These are phyloP conservation scores for Bisporella sp. DNA, from an alignment of 2,329 filamentous ascomycete species.

Conservation along the genomic window DNA sequence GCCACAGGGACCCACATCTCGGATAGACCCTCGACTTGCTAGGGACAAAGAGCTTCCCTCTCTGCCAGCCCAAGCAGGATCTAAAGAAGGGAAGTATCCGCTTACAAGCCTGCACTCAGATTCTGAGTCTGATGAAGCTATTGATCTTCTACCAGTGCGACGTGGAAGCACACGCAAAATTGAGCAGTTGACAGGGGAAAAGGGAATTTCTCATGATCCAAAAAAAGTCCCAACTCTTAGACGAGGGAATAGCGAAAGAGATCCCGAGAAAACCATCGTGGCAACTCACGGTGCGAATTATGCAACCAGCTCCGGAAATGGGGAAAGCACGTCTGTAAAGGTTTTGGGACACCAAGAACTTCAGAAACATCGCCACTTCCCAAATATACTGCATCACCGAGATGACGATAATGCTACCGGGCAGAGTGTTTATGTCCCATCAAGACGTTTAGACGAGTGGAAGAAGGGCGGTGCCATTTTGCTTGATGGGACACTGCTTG, in stretches of 20 bases:
- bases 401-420: slow-evolving; percentile 31
- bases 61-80: slow-evolving; percentile 4
- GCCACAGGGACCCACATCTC: slow-evolving; percentile 9
- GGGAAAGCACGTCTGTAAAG: neutral
- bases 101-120: slow-evolving; percentile 1
- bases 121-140: slow-evolving; percentile 12
- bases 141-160: slow-evolving; percentile 17
- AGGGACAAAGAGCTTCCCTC: slow-evolving; percentile 17
- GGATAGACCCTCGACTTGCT: slow-evolving; percentile 8
- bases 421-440: slow-evolving; percentile 50
- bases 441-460: slow-evolving; percentile 65
- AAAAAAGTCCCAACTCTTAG: neutral
- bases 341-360: neutral
- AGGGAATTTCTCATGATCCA: neutral
- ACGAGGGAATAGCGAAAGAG: neutral
- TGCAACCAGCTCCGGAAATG: slow-evolving; percentile 12
- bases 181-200: slow-evolving; percentile 22
- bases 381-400: slow-evolving; percentile 23
- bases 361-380: slow-evolving; percentile 17
- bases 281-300: slow-evolving; percentile 18
- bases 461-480: slow-evolving; percentile 58
- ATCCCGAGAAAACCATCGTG: slow-evolving; percentile 7
- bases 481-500: slow-evolving; percentile 50
- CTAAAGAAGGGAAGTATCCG: neutral
- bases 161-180: slow-evolving; percentile 21